Percentiles rank a stretch among this genome's conserved stretches.
phyloP scores from a whole-genome alignment of 2,329 filamentous ascomycete genomes.

The Fusarium brachygibbosum region DNA sequence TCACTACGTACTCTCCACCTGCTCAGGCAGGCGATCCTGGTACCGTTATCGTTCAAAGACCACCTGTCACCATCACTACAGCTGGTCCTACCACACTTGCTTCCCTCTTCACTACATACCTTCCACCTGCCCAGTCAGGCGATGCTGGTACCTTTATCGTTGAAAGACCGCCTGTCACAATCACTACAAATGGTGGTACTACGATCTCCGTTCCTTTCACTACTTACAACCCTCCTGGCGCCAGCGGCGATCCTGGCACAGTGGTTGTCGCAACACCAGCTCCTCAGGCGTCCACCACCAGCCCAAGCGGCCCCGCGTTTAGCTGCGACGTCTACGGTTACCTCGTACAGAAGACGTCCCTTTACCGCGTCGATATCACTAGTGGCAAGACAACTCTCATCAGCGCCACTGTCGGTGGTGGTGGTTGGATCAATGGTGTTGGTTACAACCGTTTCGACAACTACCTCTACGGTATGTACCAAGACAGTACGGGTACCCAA shows the following conservation, averaged over 20 bases:
- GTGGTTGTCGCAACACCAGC: slow-evolving; percentile 31
- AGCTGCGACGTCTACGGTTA: slow-evolving; percentile 39
- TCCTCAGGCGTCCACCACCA: slow-evolving; percentile 9
- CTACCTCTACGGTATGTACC: slow-evolving; percentile 41
- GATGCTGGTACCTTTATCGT: slow-evolving; percentile 15
- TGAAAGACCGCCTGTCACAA: not conserved
- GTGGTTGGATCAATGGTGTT: slow-evolving; percentile 42
- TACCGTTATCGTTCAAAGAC: slow-evolving; percentile 4
- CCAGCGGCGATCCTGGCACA: slow-evolving; percentile 25
- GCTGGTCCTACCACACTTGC: not conserved
- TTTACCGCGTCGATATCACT: slow-evolving; percentile 38
- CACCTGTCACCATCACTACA: slow-evolving; percentile 20
- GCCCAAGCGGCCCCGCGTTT: slow-evolving; percentile 9
- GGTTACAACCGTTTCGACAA: slow-evolving; percentile 44
- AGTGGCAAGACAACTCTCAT: slow-evolving; percentile 38
- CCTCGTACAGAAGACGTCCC: slow-evolving; percentile 35
- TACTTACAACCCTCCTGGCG: slow-evolving; percentile 16
- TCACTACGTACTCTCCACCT: not conserved
- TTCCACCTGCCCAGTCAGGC: not conserved
- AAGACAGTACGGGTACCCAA: slow-evolving; percentile 30
- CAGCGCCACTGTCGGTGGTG: slow-evolving; percentile 30
- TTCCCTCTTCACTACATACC: not conserved
- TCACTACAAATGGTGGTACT: slow-evolving; percentile 26
- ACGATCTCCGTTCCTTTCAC: slow-evolving; percentile 28
- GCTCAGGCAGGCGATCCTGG: slow-evolving; percentile 4